phyloP scores from a whole-genome alignment of 208 protist species.

The Borovskyia barvae region DNA sequence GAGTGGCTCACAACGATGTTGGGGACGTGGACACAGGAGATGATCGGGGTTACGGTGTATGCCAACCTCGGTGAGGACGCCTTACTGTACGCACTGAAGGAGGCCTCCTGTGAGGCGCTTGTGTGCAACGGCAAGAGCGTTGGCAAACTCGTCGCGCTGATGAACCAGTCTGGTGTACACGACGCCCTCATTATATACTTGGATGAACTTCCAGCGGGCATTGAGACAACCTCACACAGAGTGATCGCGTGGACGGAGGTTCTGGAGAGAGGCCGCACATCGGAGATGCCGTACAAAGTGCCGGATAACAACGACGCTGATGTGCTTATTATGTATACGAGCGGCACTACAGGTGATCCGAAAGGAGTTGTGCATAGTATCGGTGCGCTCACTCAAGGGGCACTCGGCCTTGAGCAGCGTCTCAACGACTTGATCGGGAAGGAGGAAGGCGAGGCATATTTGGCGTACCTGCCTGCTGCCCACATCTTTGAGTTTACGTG shows the following conservation, averaged over 20 bases:
- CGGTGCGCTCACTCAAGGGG: constrained; percentile 48
- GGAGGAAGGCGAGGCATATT: constrained; percentile 56
- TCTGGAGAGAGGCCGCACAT: constrained; percentile 41
- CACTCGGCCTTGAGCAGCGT: constrained; percentile 26
- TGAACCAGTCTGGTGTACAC: constrained; percentile 17
- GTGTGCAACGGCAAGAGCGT: constrained; percentile 79
- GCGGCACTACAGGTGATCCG: constrained; percentile 87
- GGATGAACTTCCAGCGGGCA: constrained; percentile 43
- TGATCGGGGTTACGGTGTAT: constrained; percentile 79
- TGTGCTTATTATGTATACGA: constrained; percentile 91
- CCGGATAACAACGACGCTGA: constrained; percentile 43
- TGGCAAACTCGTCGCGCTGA: constrained; percentile 28
- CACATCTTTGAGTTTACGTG: constrained; percentile 91
- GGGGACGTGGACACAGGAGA: constrained; percentile 67
- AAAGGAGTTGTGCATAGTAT: constrained; percentile 88
- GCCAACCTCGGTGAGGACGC: constrained; percentile 84
- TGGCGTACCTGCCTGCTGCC: constrained; percentile 88
- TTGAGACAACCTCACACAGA: constrained; percentile 20
- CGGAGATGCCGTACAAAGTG: constrained; percentile 2
- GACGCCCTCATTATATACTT: constrained; percentile 56
- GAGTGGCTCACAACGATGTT: constrained; percentile 77
- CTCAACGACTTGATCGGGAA: constrained; percentile 51
- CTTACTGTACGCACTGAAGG: constrained; percentile 74
- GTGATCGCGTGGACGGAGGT: constrained; percentile 53
- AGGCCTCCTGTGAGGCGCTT: constrained; percentile 67